Percentiles rank a stretch among this genome's conserved stretches.
phyloP scores from a whole-genome alignment of 2,329 filamentous ascomycete genomes.

The Cladosporium oxysporum region DNA sequence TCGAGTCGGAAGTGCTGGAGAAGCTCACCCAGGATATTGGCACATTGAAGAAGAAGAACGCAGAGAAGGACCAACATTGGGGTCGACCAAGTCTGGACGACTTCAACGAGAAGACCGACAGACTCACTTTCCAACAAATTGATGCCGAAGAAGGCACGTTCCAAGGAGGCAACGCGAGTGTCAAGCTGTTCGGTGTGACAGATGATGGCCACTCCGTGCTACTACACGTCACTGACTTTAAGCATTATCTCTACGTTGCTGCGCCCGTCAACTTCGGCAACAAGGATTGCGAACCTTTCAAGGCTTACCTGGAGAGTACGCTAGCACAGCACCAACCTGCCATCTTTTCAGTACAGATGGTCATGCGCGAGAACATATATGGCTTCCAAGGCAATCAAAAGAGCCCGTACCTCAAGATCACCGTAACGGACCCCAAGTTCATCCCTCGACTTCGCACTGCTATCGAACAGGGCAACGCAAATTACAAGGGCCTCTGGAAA shows the following conservation, averaged over 20 bases:
- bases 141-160: slow-evolving; percentile 89
- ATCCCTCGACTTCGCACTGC: slow-evolving; percentile 73
- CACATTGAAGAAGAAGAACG: slow-evolving; percentile 79
- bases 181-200: slow-evolving; percentile 94
- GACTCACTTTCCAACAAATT: slow-evolving; percentile 90
- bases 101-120: slow-evolving; percentile 66
- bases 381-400: slow-evolving; percentile 92
- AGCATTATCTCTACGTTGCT: slow-evolving; percentile 92
- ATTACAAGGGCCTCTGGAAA: slow-evolving; percentile 91
- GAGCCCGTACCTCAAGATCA: slow-evolving; percentile 90
- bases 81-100: slow-evolving; percentile 63
- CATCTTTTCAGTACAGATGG: slow-evolving; percentile 79
- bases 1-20: slow-evolving; percentile 91
- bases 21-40: slow-evolving; percentile 94
- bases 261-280: slow-evolving; percentile 80
- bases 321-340: slow-evolving; percentile 71
- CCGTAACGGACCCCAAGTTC: slow-evolving; percentile 83
- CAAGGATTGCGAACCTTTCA: slow-evolving; percentile 76
- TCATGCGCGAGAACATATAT: slow-evolving; percentile 86
- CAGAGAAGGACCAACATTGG: slow-evolving; percentile 94
- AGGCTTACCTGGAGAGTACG: slow-evolving; percentile 75
- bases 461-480: slow-evolving; percentile 75
- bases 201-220: slow-evolving; percentile 86
- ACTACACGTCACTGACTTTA: slow-evolving; percentile 92
- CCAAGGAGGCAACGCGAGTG: slow-evolving; percentile 71